These are phyloP conservation scores for Petrea volubilis DNA, from an alignment of 257 asterid genomes.

Conservation along the genomic window DNA sequence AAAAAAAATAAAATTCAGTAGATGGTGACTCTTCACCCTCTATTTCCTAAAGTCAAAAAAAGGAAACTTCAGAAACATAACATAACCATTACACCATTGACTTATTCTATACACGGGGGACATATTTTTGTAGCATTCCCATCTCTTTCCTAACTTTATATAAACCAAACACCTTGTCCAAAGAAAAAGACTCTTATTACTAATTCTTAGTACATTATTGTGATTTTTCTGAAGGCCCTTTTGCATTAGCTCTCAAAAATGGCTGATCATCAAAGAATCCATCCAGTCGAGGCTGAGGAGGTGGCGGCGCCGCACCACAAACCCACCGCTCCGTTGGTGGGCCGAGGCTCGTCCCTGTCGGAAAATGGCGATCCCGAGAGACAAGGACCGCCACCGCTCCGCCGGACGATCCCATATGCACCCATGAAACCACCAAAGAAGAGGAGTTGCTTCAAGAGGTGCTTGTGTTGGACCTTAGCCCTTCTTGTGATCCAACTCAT, in stretches of 20 bases:
- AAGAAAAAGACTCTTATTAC: background rate
- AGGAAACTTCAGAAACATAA: constrained; percentile 34
- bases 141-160: constrained; percentile 28
- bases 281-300: constrained; percentile 60
- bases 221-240: too few relatives aligned
- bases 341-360: constrained; percentile 56
- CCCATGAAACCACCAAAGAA: constrained; percentile 52
- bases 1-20: background rate
- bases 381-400: constrained; percentile 25
- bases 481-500: constrained; percentile 42
- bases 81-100: constrained; percentile 36
- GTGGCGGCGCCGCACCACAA: constrained; percentile 27
- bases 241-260: constrained; percentile 25
- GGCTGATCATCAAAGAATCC: constrained; percentile 80
- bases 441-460: constrained; percentile 52
- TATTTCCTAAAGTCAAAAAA: constrained; percentile 35
- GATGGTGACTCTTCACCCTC: constrained; percentile 40
- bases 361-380: constrained; percentile 80
- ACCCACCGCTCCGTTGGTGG: constrained; percentile 69
- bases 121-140: constrained; percentile 13
- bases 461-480: constrained; percentile 70
- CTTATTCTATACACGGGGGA: constrained; percentile 16
- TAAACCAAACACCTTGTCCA: constrained; percentile 22
- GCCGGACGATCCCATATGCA: constrained; percentile 43
- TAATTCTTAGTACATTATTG: too few relatives aligned